Percentiles rank a stretch among this genome's conserved stretches.
These are phyloP conservation scores for Cyanidioschyzon merolae DNA, from an alignment of 23 red algal genomes.

Conservation along the genomic window DNA sequence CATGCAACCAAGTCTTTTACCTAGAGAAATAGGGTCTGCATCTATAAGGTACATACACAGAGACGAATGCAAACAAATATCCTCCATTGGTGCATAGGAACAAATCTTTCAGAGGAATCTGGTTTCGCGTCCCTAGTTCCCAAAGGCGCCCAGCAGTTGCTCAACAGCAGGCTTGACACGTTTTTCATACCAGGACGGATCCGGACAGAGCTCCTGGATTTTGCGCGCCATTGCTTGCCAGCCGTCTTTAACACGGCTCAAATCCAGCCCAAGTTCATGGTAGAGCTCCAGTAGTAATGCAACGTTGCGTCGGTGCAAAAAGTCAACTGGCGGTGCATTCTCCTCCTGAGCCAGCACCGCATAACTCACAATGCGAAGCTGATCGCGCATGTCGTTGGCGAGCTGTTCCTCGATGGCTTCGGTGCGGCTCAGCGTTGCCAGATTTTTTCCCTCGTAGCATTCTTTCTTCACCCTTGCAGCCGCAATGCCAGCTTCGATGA, in stretches of 20 bases:
- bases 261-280: constrained; percentile 2
- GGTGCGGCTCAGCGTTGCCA: background rate
- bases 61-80: too few species aligned
- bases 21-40: too few species aligned
- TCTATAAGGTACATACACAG: too few species aligned
- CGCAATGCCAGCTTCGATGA: constrained; percentile 19
- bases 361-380: constrained; percentile 43
- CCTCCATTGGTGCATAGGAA: too few species aligned
- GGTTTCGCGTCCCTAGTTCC: too few species aligned
- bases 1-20: too few species aligned
- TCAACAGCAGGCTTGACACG: constrained; percentile 6
- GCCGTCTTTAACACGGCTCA: background rate
- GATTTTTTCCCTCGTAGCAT: background rate
- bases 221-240: background rate
- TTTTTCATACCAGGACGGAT: background rate
- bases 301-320: constrained; percentile 46
- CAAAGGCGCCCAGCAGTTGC: background rate
- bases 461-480: constrained; percentile 2
- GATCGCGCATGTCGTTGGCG: constrained; percentile 18
- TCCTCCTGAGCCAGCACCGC: constrained; percentile 26
- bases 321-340: constrained; percentile 19
- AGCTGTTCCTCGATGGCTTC: constrained; percentile 26
- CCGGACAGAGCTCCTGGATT: background rate
- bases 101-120: too few species aligned
- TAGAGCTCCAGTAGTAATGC: constrained; percentile 39